These are phyloP conservation scores for Amanita fuliginea DNA, from an alignment of 768 basidiomycete species.

Conservation along the genomic window DNA sequence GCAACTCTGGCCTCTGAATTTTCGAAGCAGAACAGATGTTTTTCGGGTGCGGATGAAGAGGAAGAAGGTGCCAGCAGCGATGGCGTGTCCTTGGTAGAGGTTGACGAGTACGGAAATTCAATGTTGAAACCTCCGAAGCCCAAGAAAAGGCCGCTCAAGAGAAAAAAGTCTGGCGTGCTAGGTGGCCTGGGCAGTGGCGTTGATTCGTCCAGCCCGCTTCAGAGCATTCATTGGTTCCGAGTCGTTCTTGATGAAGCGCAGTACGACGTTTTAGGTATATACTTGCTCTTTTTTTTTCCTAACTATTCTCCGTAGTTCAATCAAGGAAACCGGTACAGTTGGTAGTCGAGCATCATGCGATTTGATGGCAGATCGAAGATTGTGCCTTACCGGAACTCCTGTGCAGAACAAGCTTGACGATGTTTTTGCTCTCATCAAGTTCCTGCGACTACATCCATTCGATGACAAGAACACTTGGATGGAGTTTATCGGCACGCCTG, in stretches of 20 bases:
- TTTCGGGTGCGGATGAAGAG: constrained; percentile 46
- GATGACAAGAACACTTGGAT: constrained; percentile 93
- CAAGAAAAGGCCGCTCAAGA: constrained; percentile 59
- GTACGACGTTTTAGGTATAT: constrained; percentile 38
- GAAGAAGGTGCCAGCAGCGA: constrained; percentile 63
- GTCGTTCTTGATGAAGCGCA: constrained; percentile 92
- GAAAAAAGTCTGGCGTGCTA: constrained; percentile 39
- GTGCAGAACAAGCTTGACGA: constrained; percentile 99
- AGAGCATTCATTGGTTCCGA: constrained; percentile 94
- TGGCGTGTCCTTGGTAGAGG: constrained; percentile 47
- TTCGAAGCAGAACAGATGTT: constrained; percentile 74
- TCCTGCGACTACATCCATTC: constrained; percentile 83
- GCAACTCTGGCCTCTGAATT: constrained; percentile 92
- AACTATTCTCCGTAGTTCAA: constrained; percentile 47
- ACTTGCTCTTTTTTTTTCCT: not conserved
- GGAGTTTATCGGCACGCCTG: constrained; percentile 84
- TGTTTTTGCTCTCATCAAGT: constrained; percentile 94
- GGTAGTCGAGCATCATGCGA: constrained; percentile 94
- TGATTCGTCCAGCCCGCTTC: constrained; percentile 68
- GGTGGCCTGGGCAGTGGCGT: constrained; percentile 18
- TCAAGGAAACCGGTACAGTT: constrained; percentile 93
- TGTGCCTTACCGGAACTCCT: constrained; percentile 96
- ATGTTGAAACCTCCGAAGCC: constrained; percentile 48
- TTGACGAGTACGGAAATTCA: constrained; percentile 59
- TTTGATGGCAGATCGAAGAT: constrained; percentile 82